phyloP scores from a whole-genome alignment of 495 filamentous ascomycete species.

The Chaetomidium leptoderma region DNA sequence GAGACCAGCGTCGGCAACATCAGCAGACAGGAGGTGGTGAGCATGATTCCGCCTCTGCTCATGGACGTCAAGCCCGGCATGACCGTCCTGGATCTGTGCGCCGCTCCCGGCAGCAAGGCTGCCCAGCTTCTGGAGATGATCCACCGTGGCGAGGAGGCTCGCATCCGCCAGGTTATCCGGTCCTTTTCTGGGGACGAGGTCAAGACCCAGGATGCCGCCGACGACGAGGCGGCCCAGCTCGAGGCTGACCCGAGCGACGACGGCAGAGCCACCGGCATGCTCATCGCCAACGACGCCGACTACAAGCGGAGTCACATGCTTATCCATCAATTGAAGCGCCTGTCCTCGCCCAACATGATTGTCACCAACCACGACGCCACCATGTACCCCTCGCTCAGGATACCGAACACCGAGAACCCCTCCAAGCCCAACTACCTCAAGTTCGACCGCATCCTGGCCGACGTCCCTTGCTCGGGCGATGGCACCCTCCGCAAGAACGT shows the following conservation, averaged over 20 bases:
- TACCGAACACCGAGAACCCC: conserved; percentile 53
- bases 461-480: conserved; percentile 95
- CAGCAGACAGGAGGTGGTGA: conserved; percentile 91
- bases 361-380: conserved; percentile 98
- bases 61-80: conserved; percentile 89
- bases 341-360: conserved; percentile 93
- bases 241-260: conserved; percentile 63
- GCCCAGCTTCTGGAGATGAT: conserved; percentile 93
- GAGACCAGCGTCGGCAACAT: conserved; percentile 97
- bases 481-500: conserved; percentile 88
- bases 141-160: conserved; percentile 82
- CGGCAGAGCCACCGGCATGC: conserved; percentile 80
- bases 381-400: conserved; percentile 84
- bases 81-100: conserved; percentile 90
- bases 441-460: conserved; percentile 92
- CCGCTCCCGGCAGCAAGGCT: conserved; percentile 93
- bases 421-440: conserved; percentile 72
- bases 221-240: conserved; percentile 46
- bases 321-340: conserved; percentile 92
- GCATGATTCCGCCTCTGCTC: conserved; percentile 95
- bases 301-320: conserved; percentile 95
- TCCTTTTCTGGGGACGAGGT: conserved; percentile 52
- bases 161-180: conserved; percentile 58
- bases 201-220: conserved; percentile 45
- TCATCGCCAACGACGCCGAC: conserved; percentile 94